phyloP scores from a whole-genome alignment of 2,329 filamentous ascomycete species.

The Pseudogymnoascus sp. region DNA sequence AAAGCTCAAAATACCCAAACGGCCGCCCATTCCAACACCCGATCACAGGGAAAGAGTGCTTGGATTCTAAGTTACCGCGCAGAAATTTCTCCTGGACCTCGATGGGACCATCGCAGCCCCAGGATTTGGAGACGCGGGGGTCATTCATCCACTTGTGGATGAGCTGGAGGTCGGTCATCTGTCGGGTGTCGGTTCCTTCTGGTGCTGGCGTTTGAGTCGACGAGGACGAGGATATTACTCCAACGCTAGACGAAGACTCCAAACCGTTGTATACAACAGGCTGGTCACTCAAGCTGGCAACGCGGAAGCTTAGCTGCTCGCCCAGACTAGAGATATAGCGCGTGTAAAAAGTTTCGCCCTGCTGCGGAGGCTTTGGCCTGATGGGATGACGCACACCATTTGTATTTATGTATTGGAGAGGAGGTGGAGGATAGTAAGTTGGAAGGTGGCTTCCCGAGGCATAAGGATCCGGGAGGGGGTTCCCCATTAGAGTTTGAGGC shows the following conservation, averaged over 20 bases:
- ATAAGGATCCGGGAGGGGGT: slow-evolving; percentile 54
- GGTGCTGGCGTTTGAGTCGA: slow-evolving; percentile 41
- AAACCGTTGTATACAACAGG: slow-evolving; percentile 60
- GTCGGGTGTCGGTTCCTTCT: slow-evolving; percentile 17
- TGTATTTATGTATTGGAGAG: slow-evolving; percentile 73
- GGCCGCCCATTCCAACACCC: slow-evolving; percentile 91
- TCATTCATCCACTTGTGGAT: slow-evolving; percentile 85
- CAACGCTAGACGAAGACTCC: slow-evolving; percentile 20
- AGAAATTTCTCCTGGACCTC: slow-evolving; percentile 62
- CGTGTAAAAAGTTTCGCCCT: slow-evolving; percentile 86
- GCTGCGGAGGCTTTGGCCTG: slow-evolving; percentile 78
- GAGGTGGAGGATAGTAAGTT: slow-evolving; percentile 81
- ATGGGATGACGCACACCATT: slow-evolving; percentile 77
- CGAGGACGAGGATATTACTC: slow-evolving; percentile 31
- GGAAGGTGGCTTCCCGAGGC: slow-evolving; percentile 77
- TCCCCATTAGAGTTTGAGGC: slow-evolving; percentile 23
- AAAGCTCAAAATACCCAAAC: slow-evolving; percentile 96
- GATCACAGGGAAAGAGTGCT: slow-evolving; percentile 82
- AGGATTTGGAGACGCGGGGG: slow-evolving; percentile 75
- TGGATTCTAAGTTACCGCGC: slow-evolving; percentile 52
- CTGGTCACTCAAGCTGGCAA: slow-evolving; percentile 62
- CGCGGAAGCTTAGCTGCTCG: slow-evolving; percentile 83
- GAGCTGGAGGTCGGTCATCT: slow-evolving; percentile 54
- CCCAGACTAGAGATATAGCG: slow-evolving; percentile 75
- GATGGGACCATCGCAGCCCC: slow-evolving; percentile 59